Base-by-base conservation (phyloP, 495 filamentous ascomycete species). In the Penicillium cinerascens region DNA sequence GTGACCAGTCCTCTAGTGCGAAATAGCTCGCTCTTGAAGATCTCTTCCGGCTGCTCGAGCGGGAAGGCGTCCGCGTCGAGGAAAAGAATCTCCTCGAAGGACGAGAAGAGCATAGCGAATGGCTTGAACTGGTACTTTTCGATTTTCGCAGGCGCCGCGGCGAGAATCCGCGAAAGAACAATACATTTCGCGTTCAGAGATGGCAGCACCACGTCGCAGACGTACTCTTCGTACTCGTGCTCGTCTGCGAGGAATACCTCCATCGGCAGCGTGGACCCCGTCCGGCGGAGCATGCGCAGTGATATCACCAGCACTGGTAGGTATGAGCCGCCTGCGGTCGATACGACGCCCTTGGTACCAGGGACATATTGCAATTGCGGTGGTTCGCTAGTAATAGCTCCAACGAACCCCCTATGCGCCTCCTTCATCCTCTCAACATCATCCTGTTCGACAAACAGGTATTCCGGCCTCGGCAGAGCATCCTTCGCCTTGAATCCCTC, bases 41-140 rank as follows among this genome's bases (percentile, higher is more conserved):
- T 54, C 1, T 11, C 1, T 22, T 74, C 72, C 1, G 78, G 78
- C 13, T 68, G 58, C 2, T 59, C 42, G 6, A 77, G 58, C 5
- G 78, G 75, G 45, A 79, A 72, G 16, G 58, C 58, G 41, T 80
- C 76, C 22, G 72, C 68, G 59, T 82, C 78, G 44, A 81, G 67
- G 56, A 78, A 80, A 36, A 82, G 72, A 20, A 82, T 63, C 38
- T 75, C 61, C 47, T 76, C 67, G 42, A 80, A 82, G 13, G 69
- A 70, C 3, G 73, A 78, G 56, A 79, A 76, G 15, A 81, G 56
- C 45, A 82, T 72, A 21, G 78, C 69, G 35, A 80, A 66, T 15
- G 64, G 51, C 51, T 82, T 82, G 58, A 71, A 72, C 54, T 82
- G 79, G 55, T 68, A 82, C 18, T 68, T 66, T 21, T 63, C 49